Percentiles rank a stretch among this genome's conserved stretches.
Evolutionary conservation across 257 asterid genomes (phyloP).

Genomic region (Catharanthus roseus): DNA sequence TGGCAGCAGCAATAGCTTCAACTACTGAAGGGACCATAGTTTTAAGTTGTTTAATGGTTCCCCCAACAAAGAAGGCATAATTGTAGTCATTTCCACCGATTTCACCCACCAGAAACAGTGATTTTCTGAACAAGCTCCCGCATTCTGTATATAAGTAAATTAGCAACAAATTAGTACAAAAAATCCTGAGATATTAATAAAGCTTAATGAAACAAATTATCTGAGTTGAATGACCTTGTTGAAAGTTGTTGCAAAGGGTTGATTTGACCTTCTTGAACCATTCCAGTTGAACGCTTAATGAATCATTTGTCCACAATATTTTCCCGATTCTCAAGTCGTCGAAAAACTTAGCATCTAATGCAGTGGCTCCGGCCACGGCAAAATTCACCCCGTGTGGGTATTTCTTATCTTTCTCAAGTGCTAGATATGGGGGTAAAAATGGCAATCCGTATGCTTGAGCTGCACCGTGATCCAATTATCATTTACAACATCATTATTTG

Average conservation of each 20-base stretch:
- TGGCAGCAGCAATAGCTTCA: slow-evolving; percentile 42
- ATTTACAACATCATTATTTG: too few relatives aligned
- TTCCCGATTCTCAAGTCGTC: slow-evolving; percentile 45
- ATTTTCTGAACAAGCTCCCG: slow-evolving; percentile 34
- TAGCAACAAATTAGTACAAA: neutral
- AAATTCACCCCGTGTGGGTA: slow-evolving; percentile 63
- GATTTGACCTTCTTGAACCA: slow-evolving; percentile 69
- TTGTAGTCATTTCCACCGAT: slow-evolving; percentile 91
- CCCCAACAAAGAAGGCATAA: slow-evolving; percentile 61
- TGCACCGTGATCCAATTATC: slow-evolving; percentile 11
- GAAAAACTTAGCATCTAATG: slow-evolving; percentile 59
- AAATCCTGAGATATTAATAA: too few relatives aligned
- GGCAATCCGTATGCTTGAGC: slow-evolving; percentile 86
- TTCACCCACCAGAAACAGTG: slow-evolving; percentile 78
- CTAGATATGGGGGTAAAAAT: slow-evolving; percentile 51
- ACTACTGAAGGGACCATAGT: slow-evolving; percentile 60
- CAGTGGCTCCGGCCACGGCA: slow-evolving; percentile 88
- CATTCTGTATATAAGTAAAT: slow-evolving; percentile 36
- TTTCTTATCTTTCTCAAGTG: slow-evolving; percentile 29
- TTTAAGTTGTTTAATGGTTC: slow-evolving; percentile 43
- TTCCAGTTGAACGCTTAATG: slow-evolving; percentile 55
- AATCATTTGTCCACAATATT: slow-evolving; percentile 58
- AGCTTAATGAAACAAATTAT: too few relatives aligned
- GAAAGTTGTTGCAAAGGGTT: slow-evolving; percentile 44
- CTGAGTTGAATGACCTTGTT: slow-evolving; percentile 33